Evolutionary conservation across 192 early-diverging fungal species (phyloP).

Genomic region (Entomortierella chlamydospora): DNA sequence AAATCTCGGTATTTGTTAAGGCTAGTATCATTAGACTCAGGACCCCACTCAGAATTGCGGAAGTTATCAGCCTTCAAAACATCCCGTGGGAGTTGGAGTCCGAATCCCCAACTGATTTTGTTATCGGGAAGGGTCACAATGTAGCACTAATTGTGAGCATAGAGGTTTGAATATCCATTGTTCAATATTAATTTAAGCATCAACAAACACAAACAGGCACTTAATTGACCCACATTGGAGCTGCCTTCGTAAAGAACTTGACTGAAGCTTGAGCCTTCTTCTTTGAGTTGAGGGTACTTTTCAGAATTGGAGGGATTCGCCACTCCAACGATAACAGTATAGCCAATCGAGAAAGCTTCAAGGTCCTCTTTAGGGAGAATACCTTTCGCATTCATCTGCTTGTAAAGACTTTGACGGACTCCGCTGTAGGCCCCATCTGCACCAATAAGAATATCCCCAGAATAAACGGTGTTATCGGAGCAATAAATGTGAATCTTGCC

Average conservation of each 20-base stretch:
- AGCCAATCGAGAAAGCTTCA: background rate
- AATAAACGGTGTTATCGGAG: conserved; percentile 1
- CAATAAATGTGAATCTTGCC: background rate
- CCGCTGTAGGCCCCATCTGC: conserved; percentile 10
- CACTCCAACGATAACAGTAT: background rate
- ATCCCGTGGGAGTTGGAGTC: background rate
- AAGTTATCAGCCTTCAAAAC: background rate
- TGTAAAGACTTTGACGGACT: conserved; percentile 5
- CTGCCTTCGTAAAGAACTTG: background rate
- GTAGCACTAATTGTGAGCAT: background rate
- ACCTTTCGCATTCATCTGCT: background rate
- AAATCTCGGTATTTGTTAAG: background rate
- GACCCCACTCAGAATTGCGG: conserved; percentile 14
- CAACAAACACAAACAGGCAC: too few species aligned
- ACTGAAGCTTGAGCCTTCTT: background rate
- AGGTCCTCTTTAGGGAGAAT: background rate
- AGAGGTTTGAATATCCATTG: too few species aligned
- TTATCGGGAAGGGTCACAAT: background rate
- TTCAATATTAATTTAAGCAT: background rate
- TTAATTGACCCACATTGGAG: background rate
- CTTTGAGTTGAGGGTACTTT: conserved; percentile 5
- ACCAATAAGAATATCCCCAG: conserved; percentile 4
- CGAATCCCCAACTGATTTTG: background rate
- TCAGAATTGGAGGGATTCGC: background rate
- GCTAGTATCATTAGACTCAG: background rate